phyloP scores from a whole-genome alignment of 164 flowering plant species.

The Piper betle region DNA sequence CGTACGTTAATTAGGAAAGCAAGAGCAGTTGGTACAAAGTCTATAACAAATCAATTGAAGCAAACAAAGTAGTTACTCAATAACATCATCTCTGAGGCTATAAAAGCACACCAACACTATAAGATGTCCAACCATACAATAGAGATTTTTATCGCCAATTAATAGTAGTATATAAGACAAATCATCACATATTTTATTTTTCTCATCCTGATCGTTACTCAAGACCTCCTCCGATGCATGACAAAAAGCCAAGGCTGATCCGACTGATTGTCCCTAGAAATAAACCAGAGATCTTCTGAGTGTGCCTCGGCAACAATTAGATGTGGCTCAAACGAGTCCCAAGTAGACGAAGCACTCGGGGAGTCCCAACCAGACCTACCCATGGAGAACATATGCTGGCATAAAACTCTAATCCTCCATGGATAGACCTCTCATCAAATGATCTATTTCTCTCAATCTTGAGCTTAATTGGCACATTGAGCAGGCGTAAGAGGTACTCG shows the following conservation, averaged over 20 bases:
- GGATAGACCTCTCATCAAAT: slow-evolving; percentile 21
- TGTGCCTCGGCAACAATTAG: slow-evolving; percentile 31
- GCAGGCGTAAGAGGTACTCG: slow-evolving; percentile 12
- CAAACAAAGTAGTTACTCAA: neutral
- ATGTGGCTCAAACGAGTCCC: slow-evolving; percentile 29
- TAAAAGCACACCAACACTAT: too few species aligned
- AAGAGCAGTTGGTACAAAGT: slow-evolving; percentile 18
- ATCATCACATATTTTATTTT: too few species aligned
- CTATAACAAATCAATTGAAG: slow-evolving; percentile 13
- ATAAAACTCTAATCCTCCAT: slow-evolving; percentile 5
- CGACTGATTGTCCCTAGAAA: slow-evolving; percentile 26
- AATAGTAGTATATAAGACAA: too few species aligned
- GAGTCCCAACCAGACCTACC: slow-evolving; percentile 3
- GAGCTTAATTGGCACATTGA: slow-evolving; percentile 15
- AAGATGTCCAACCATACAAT: too few species aligned
- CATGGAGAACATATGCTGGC: slow-evolving; percentile 13
- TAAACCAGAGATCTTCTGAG: slow-evolving; percentile 23
- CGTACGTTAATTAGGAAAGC: slow-evolving; percentile 16
- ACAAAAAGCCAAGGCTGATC: slow-evolving; percentile 22
- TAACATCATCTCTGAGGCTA: neutral
- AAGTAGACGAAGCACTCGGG: slow-evolving; percentile 11
- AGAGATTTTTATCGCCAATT: too few species aligned
- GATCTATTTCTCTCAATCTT: slow-evolving; percentile 19
- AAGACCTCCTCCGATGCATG: slow-evolving; percentile 18
- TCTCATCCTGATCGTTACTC: slow-evolving; percentile 21